Base-by-base conservation (phyloP, 192 early-diverging fungal genomes). In the Backusella luteola region DNA sequence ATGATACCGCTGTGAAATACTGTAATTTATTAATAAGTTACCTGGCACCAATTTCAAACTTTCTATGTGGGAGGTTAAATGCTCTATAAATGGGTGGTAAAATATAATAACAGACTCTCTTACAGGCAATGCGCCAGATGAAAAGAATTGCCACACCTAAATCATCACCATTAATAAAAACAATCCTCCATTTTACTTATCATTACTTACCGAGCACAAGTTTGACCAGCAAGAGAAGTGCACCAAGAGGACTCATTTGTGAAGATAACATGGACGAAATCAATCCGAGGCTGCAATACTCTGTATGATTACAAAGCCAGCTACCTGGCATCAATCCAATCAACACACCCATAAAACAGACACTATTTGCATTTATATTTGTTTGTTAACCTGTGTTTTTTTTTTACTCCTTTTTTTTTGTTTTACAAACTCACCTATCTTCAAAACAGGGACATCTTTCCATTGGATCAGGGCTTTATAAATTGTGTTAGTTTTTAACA, bases 401-500 rank as follows among this genome's bases (percentile, higher is more conserved):
- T 15, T 15, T 38, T 19, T 36, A 29, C 26, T 63, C 26, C 7
- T 12, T 53, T 53, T 6, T 53, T 53, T 29, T 32, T 59, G 14
- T 59, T 49, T 19, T 12, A 26, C n/a, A 46, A 23, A 71, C 34
- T 42, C 73, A 81, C 83, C 85, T 86, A 72, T 94, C 92, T 69
- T 94, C 91, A 74, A 91, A 92, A 77, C 92, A 94, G 1, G 92
- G 92, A 76, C 92, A 94, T 49, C 87, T 80, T 36, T 89, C 91
- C n/a, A 90, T 83, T 2, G 91, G 90, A 75, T 94, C 87, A 19
- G 92, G 92, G 73, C 80, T 81, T 67, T 32, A 15, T 52, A 3
- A 41, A 36, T 73, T 77, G 80, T 81, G 2, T 81, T 84, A 69
- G 79, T 70, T 76, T 5, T 15, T 9, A 39, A 19, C 17, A 77